phyloP scores from a whole-genome alignment of 2,329 filamentous ascomycete genomes.

The Arthroderma sp. region DNA sequence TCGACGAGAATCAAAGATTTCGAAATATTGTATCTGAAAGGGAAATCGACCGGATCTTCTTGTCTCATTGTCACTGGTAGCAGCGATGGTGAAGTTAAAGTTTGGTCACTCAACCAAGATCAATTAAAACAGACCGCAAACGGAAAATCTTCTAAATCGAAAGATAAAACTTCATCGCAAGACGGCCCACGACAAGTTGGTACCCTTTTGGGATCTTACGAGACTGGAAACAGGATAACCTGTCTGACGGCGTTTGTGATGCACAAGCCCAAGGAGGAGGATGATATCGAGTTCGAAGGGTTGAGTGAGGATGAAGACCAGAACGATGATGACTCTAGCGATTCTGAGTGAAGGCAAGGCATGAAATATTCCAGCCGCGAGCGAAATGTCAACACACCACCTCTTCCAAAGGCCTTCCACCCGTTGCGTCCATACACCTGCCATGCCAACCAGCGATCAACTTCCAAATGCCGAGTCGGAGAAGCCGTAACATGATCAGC shows the following conservation, averaged over 20 bases:
- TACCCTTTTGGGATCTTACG: slow-evolving; percentile 59
- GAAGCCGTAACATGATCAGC: too few species aligned
- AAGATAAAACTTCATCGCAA: slow-evolving; percentile 11
- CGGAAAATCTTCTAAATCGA: slow-evolving; percentile 8
- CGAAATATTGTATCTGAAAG: slow-evolving; percentile 42
- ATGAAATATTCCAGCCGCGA: too few species aligned
- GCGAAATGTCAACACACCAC: too few species aligned
- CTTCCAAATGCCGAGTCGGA: too few species aligned
- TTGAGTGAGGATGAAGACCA: slow-evolving; percentile 21
- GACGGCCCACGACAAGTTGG: slow-evolving; percentile 40
- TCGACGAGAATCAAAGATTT: slow-evolving; percentile 79
- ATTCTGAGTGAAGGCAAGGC: too few species aligned
- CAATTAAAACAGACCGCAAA: slow-evolving; percentile 15
- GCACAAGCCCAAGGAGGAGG: slow-evolving; percentile 45
- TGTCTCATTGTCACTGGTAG: slow-evolving; percentile 58
- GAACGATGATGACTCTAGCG: slow-evolving; percentile 8
- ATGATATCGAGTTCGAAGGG: slow-evolving; percentile 45
- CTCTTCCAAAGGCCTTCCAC: too few species aligned
- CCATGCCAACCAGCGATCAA: too few species aligned
- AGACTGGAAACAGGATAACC: slow-evolving; percentile 79
- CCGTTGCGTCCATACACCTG: too few species aligned
- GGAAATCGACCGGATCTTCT: slow-evolving; percentile 19
- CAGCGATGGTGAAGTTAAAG: slow-evolving; percentile 71
- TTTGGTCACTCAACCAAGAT: slow-evolving; percentile 50
- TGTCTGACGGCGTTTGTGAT: slow-evolving; percentile 79